Evolutionary conservation across 371 early-diverging fungal species (phyloP), one percentile per base, ranked within the genome.

Genomic region (Syncephalastrum racemosum): DNA sequence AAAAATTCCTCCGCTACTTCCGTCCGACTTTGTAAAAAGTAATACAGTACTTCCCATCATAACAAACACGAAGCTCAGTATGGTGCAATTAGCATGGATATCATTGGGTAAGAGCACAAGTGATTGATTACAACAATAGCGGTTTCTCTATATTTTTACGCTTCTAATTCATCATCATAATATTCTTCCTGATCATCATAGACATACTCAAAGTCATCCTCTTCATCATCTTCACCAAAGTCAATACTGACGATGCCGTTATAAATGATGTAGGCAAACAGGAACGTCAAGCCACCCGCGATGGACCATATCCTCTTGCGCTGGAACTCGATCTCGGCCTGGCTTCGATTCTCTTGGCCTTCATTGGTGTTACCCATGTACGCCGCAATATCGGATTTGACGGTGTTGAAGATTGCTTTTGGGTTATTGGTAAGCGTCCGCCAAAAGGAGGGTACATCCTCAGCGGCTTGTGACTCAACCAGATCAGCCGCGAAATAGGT

Each of bases 281-380:
- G 70, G 46, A 81, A 74, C 2, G 77, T 73, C 25, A 81, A 61
- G 2, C 81, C 86, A 47, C 82, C 82, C 2, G 79, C 73, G 57
- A 86, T 75, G 14, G 83, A 77, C 71, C 81, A 81, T 45, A 81
- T 64, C 50, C 86, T 67, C 54, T 84, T 86, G 57, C 79, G 65
- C 61, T 83, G 79, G 66, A 86, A 86, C 43, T 86, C 82, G 5
- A 71, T 53, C 58, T 86, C 79, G 40, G 77, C 69, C 46, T 71
- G 53, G 13, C 77, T 73, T 12, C 36, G 36, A 63, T 73, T 80
- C 58, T 76, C 70, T 22, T 39, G 27, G 55, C 72, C 73, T n/a
- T 70, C 67, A 15, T 67, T 63, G 15, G 50, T 54, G 4, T 46
- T 59, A 13, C 68, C 68, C 71, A 69, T 71, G 22, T 71, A 75